phyloP scores from a whole-genome alignment of 2,329 filamentous ascomycete species.

The Aspergillus glaucus region DNA sequence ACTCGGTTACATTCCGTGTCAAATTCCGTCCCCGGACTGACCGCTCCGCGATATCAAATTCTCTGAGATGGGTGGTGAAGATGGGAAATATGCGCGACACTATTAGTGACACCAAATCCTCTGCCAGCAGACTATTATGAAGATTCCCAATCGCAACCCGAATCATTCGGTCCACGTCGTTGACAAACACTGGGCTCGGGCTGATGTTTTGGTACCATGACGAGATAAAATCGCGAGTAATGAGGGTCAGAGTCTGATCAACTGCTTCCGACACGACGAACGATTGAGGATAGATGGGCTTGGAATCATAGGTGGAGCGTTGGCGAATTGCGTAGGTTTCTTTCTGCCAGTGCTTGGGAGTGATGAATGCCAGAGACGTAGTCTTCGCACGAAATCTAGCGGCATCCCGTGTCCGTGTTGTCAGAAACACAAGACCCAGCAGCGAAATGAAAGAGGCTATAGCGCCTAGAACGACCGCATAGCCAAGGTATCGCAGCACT shows the following conservation, averaged over 20 bases:
- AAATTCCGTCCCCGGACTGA: conserved; percentile 80
- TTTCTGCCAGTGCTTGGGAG: conserved; percentile 58
- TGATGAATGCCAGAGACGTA: conserved; percentile 53
- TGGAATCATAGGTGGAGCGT: conserved; percentile 60
- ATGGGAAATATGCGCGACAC: conserved; percentile 81
- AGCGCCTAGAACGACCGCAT: conserved; percentile 71
- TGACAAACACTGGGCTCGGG: conserved; percentile 68
- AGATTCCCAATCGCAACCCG: conserved; percentile 66
- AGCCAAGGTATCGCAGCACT: conserved; percentile 72
- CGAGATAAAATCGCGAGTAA: conserved; percentile 76
- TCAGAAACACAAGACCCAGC: conserved; percentile 56
- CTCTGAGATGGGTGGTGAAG: conserved; percentile 77
- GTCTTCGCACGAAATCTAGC: conserved; percentile 40
- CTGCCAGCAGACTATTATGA: conserved; percentile 62
- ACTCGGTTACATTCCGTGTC: conserved; percentile 86
- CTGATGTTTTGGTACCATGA: conserved; percentile 89
- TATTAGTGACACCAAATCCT: conserved; percentile 77
- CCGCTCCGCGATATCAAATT: conserved; percentile 86
- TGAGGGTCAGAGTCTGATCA: conserved; percentile 68
- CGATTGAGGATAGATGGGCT: conserved; percentile 68
- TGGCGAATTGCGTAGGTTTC: conserved; percentile 63
- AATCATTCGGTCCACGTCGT: conserved; percentile 78
- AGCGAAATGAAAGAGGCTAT: conserved; percentile 50
- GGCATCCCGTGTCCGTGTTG: conserved; percentile 36
- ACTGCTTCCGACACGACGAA: conserved; percentile 72